Conservation (phyloP, 1,284 basidiomycete species). For the Rhizoctonia solani region DNA sequence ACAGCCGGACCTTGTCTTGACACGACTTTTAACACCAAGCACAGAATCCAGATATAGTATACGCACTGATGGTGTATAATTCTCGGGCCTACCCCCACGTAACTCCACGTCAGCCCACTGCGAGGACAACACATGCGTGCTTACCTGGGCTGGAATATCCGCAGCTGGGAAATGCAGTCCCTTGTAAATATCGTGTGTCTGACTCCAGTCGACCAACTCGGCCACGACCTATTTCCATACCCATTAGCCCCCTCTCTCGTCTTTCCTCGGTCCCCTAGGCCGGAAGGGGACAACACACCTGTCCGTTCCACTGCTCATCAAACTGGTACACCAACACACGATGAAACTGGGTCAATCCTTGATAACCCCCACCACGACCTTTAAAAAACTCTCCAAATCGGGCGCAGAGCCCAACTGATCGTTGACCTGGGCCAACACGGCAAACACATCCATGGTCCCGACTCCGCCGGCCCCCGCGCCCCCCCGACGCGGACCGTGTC, state of each 20-base stretch:
- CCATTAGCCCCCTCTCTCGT: neutral
- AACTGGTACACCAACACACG: slow-evolving; percentile 90
- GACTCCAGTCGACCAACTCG: slow-evolving; percentile 82
- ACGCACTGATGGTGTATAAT: slow-evolving; percentile 54
- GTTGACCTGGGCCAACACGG: slow-evolving; percentile 82
- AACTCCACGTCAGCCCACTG: neutral
- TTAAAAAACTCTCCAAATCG: slow-evolving; percentile 74
- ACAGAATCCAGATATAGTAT: neutral
- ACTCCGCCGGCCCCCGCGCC: slow-evolving; percentile 44
- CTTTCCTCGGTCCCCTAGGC: slow-evolving; percentile 50
- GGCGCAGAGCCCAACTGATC: slow-evolving; percentile 76
- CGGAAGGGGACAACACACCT: slow-evolving; percentile 47
- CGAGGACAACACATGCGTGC: neutral
- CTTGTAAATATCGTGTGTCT: slow-evolving; percentile 78
- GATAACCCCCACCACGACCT: slow-evolving; percentile 78
- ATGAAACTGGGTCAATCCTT: slow-evolving; percentile 85
- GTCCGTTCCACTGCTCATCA: slow-evolving; percentile 72
- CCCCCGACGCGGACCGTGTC: slow-evolving; percentile 41
- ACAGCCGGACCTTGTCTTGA: slow-evolving; percentile 81
- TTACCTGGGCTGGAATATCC: slow-evolving; percentile 59
- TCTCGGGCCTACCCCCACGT: slow-evolving; percentile 51
- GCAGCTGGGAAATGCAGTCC: slow-evolving; percentile 68
- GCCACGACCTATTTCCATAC: slow-evolving; percentile 75
- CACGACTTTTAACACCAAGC: neutral
- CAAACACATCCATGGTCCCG: slow-evolving; percentile 79